Conservation (phyloP, 23 red algal genomes). For the Gracilaria domingensis region DNA sequence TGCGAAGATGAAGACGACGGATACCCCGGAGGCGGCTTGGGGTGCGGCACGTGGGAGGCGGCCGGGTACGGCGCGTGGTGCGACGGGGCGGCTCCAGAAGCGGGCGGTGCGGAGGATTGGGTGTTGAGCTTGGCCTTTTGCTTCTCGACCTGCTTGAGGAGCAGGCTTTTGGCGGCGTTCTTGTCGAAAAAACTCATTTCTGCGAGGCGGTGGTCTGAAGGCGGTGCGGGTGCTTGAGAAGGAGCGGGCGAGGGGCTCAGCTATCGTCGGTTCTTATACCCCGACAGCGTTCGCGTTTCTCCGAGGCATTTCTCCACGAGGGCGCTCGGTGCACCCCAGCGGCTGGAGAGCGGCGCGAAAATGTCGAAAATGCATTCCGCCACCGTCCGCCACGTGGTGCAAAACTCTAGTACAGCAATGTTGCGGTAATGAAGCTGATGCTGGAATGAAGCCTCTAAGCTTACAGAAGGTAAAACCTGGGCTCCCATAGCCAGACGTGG, state of each 20-base stretch:
- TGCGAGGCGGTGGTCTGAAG: not conserved
- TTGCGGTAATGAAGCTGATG: too few species aligned
- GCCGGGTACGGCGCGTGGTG: not conserved
- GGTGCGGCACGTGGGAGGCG: not conserved
- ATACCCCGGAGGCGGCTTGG: not conserved
- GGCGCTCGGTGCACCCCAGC: too few species aligned
- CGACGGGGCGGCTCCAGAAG: not conserved
- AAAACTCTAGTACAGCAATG: too few species aligned
- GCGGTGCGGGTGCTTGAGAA: too few species aligned
- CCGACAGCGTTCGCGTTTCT: too few species aligned
- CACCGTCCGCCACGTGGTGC: not conserved
- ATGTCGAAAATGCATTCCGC: not conserved
- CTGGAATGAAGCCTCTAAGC: too few species aligned
- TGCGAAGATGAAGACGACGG: not conserved
- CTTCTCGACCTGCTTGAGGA: constrained; percentile 29
- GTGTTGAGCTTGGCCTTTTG: constrained; percentile 5
- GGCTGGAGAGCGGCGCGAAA: too few species aligned
- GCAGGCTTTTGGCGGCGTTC: not conserved
- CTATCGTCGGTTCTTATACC: too few species aligned
- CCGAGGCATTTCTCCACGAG: too few species aligned
- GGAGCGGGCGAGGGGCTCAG: too few species aligned
- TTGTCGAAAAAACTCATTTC: constrained; percentile 25
- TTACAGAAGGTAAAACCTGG: too few species aligned
- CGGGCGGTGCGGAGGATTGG: not conserved
- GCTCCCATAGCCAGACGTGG: too few species aligned